These are phyloP conservation scores for Bromus sterilis DNA, from an alignment of 176 grass and related monocot genomes.

Conservation along the genomic window DNA sequence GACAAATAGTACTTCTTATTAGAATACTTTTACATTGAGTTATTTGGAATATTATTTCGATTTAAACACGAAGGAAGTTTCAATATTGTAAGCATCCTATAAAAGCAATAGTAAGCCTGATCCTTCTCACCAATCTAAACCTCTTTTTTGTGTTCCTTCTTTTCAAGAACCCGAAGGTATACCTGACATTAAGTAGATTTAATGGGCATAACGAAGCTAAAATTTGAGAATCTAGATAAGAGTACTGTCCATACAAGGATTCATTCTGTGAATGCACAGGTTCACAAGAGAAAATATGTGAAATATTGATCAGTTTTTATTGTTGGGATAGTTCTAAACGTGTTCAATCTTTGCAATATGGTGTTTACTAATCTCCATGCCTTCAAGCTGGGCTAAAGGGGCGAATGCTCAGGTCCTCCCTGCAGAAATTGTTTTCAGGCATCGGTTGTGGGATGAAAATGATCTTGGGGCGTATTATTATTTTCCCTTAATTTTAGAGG, in stretches of 20 bases:
- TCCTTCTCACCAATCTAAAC: not conserved
- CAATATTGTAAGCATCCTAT: not conserved
- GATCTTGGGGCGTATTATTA: too few species aligned
- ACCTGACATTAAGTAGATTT: not conserved
- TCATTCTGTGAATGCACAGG: not conserved
- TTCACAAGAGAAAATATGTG: not conserved
- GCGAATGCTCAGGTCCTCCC: too few species aligned
- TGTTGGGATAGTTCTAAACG: not conserved
- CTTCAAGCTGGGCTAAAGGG: too few species aligned
- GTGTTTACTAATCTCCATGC: not conserved
- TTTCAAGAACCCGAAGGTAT: not conserved
- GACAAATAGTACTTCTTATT: not conserved
- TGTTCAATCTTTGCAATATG: not conserved
- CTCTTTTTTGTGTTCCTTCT: not conserved
- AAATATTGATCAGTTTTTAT: not conserved
- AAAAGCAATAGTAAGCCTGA: not conserved
- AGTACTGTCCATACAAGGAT: not conserved
- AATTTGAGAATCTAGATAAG: not conserved
- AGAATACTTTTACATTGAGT: not conserved
- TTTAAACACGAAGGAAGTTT: not conserved
- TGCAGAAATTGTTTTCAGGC: too few species aligned
- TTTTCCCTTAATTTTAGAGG: not conserved
- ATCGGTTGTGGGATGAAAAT: too few species aligned
- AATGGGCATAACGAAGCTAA: not conserved
- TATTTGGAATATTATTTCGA: not conserved